Percentiles rank a stretch among this genome's conserved stretches.
phyloP scores from a whole-genome alignment of 169 alveolate species.

The Babesia divergens region DNA sequence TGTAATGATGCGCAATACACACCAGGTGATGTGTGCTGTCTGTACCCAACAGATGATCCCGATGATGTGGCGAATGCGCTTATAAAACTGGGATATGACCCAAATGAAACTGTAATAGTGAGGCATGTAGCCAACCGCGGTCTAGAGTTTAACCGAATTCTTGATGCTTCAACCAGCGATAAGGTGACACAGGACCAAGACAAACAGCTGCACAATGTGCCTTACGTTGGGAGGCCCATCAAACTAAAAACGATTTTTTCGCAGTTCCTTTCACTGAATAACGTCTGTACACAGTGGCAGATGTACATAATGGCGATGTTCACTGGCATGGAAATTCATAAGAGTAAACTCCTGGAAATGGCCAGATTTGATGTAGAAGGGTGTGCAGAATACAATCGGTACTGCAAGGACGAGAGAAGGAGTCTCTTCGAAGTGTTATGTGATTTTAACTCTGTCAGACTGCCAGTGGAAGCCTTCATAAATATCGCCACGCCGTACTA shows the following conservation, averaged over 20 bases:
- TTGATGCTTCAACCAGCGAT: neutral
- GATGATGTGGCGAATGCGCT: conserved; percentile 10
- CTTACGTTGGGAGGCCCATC: conserved; percentile 31
- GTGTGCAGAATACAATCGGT: conserved; percentile 45
- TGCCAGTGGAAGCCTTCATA: conserved; percentile 50
- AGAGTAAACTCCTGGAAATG: conserved; percentile 44
- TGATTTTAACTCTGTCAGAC: conserved; percentile 27
- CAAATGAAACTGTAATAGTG: neutral
- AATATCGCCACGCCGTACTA: conserved; percentile 58
- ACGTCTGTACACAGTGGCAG: conserved; percentile 54
- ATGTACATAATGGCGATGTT: conserved; percentile 50
- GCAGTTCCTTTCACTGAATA: conserved; percentile 31
- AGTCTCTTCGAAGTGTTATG: conserved; percentile 40
- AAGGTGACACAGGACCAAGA: neutral
- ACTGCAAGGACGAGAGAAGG: conserved; percentile 52
- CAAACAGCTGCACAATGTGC: neutral
- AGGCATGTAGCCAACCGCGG: neutral
- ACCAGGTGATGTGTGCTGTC: conserved; percentile 48
- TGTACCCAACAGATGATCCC: conserved; percentile 39
- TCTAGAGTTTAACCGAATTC: neutral
- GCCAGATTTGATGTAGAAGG: conserved; percentile 33
- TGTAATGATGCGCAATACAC: conserved; percentile 3
- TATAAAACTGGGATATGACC: conserved; percentile 22
- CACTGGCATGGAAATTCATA: conserved; percentile 35
- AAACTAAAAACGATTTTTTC: conserved; percentile 20